Evolutionary conservation across 805 yeast genomes (phyloP), one percentile per base, ranked within the genome.

Genomic region (Kuraishia molischiana): DNA sequence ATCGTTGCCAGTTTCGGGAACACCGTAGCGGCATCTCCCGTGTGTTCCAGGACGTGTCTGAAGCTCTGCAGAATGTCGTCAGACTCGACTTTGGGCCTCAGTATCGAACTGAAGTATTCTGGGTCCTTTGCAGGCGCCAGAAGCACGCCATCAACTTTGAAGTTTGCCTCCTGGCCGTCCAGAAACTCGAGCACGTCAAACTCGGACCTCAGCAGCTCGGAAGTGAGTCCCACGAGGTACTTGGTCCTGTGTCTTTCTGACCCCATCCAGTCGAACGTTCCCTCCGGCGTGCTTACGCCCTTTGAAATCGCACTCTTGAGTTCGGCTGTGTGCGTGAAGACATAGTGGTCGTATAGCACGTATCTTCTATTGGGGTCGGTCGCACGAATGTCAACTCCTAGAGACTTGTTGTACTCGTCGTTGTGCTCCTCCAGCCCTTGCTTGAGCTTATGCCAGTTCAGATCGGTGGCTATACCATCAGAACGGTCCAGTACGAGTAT

Each of bases 291-390:
- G 36, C 5, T 35, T n/a, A 2, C 32, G 9, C 35, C 40, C 18
- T 34, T 26, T 4, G 43, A 26, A 4, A 46, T 32, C 14, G 29
- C 30, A 14, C 34, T 30, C 18, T 41, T 38, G 11, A 22, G 8
- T 11, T 22, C 26, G 35, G 29, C 2, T 8, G 26, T 11, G 11
- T 22, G 26, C 8, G 26, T 8, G 26, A 47, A 39, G 3, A 51
- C 35, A 19, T 39, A 44, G 32, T 50, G 44, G 32, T 53, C 58
- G 9, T 41, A 44, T 8, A 47, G 19, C 4, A 53, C 39, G 4
- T 38, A 36, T 20, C 36, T 35, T 4, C 44, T 44, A 33, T 52
- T 52, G 2, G 53, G 52, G 31, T 53, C 58, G 2, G 44, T 29
- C 6, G 33, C 28, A 1, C 32, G 22, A 10, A 26, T 14, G 3